Evolutionary conservation across 345 rosid genomes (phyloP).

Genomic region (Stellera chamaejasme): DNA sequence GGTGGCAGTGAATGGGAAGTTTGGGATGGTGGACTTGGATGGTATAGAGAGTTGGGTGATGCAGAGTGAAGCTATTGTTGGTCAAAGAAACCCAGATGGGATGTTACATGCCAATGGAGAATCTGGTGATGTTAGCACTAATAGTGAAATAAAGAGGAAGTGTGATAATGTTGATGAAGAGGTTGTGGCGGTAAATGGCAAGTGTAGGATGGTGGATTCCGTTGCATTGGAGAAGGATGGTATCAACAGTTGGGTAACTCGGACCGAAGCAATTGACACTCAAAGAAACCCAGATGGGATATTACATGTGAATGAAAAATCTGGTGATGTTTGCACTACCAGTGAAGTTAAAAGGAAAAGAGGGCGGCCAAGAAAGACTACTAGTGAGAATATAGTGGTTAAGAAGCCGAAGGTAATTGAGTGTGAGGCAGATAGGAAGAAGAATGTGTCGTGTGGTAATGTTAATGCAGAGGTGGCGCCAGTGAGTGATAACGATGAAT

Average conservation of each 20-base stretch:
- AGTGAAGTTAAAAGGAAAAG: slow-evolving; percentile 14
- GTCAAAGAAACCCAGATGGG: too few species aligned
- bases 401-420: slow-evolving; percentile 1
- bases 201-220: slow-evolving; percentile 25
- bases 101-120: too few species aligned
- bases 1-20: slow-evolving; percentile 11
- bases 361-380: slow-evolving; percentile 19
- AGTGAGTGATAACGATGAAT: slow-evolving; percentile 18
- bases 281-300: too few species aligned
- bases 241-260: too few species aligned
- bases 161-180: slow-evolving; percentile 1
- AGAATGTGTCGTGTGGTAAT: background rate
- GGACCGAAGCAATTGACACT: too few species aligned
- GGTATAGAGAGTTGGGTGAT: too few species aligned
- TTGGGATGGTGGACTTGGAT: slow-evolving; percentile 21
- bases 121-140: slow-evolving; percentile 7
- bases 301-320: too few species aligned
- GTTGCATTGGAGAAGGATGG: background rate
- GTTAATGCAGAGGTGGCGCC: slow-evolving; percentile 8
- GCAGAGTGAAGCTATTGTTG: too few species aligned
- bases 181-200: slow-evolving; percentile 2
- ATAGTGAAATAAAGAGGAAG: slow-evolving; percentile 11
- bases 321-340: slow-evolving; percentile 5
- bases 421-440: slow-evolving; percentile 16
- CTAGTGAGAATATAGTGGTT: slow-evolving; percentile 1